Conservation (phyloP, 176 grass and related monocot genomes). For the Pontederia crassipes region DNA sequence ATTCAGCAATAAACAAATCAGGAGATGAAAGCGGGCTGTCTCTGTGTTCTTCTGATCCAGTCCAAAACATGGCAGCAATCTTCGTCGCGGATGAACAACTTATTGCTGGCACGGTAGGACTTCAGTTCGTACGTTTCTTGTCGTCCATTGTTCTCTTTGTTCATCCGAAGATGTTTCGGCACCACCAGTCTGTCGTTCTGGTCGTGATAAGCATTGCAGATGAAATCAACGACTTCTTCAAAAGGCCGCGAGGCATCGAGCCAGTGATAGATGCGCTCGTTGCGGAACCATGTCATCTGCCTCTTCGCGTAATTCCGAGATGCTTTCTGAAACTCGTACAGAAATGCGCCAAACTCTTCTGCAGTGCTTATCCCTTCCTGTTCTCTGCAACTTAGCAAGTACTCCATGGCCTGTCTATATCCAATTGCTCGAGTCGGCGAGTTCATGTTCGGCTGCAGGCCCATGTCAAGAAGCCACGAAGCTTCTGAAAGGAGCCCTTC, state of each 20-base stretch:
- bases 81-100: constrained; percentile 42
- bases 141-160: constrained; percentile 31
- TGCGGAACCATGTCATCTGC: constrained; percentile 76
- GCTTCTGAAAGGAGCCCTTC: constrained; percentile 64
- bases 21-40: not conserved
- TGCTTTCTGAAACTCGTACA: constrained; percentile 45
- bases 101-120: constrained; percentile 44
- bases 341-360: constrained; percentile 38
- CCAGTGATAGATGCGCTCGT: constrained; percentile 67
- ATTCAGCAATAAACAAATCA: not conserved
- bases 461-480: constrained; percentile 68
- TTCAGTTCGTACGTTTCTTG: constrained; percentile 40
- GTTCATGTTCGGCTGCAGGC: constrained; percentile 46
- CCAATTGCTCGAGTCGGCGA: constrained; percentile 59
- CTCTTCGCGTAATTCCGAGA: constrained; percentile 82
- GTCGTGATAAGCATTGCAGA: constrained; percentile 43
- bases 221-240: constrained; percentile 41
- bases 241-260: constrained; percentile 50
- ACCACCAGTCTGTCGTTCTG: constrained; percentile 18
- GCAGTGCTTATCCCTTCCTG: constrained; percentile 50
- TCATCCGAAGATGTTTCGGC: constrained; percentile 57
- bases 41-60: constrained; percentile 59
- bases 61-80: constrained; percentile 42
- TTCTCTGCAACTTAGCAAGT: constrained; percentile 53
- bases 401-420: constrained; percentile 82